Evolutionary conservation across 805 yeast species (phyloP), one percentile per base, ranked within the genome.

Genomic region (Cyberlindnera petersonii): DNA sequence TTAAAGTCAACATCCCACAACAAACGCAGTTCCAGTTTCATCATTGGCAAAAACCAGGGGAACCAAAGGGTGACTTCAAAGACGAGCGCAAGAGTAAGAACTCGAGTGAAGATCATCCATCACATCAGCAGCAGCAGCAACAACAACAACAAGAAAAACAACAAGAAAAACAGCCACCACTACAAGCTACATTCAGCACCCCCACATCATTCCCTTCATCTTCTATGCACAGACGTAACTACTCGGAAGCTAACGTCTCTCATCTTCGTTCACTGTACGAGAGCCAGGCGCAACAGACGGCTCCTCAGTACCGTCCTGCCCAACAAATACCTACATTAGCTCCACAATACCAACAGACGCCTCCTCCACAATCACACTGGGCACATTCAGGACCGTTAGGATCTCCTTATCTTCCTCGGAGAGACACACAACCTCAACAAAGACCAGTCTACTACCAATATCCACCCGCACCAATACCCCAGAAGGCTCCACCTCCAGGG

Each of bases 41-140:
- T 32, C 61, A 56, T 36, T 56, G 59, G 59, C 59, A 55, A 29
- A 46, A 43, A 24, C 61, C 61, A 1, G 53, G 44, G 8, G 44
- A 44, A 13, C 41, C 47, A 13, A 44, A 35, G 33, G 43, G 40
- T 16, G 40, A 35, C 13, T 26, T 30, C 20, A 29, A 31, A 15
- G 42, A 43, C 21, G 42, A 33, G 5, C 39, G 39, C 16, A 38
- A 33, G 33, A 15, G 42, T n/a, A 42, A 39, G 24, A 27, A 33
- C 26, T 31, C 44, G 4, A 27, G 27, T 3, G 46, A 39, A 4
- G 31, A 17, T 10, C 44, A 29, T 10, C 43, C 6, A 15, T 16
- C 13, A n/a, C n/a, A n/a, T n/a, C n/a, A n/a, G n/a, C n/a, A n/a
- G n/a, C n/a, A n/a, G n/a, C n/a, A n/a, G n/a, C n/a, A n/a, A n/a